These are phyloP conservation scores for Beauveria australis DNA, from an alignment of 2,329 filamentous ascomycete genomes.

Conservation along the genomic window DNA sequence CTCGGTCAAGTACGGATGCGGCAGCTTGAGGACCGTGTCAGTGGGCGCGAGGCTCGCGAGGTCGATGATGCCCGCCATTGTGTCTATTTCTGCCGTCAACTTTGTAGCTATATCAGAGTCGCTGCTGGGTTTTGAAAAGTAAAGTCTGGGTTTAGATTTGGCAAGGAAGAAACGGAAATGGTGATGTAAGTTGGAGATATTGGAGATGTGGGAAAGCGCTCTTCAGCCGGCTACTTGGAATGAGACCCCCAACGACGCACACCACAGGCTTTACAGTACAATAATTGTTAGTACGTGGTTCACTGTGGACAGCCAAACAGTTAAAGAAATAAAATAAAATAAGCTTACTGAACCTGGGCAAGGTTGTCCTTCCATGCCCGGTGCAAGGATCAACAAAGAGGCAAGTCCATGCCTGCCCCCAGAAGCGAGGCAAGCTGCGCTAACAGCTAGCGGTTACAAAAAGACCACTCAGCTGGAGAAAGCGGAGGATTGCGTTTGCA, in stretches of 20 bases:
- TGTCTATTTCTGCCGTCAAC: not conserved
- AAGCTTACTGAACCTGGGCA: not conserved
- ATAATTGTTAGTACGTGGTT: not conserved
- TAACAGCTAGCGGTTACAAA: not conserved
- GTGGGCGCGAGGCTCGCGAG: slow-evolving; percentile 22
- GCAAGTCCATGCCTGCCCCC: not conserved
- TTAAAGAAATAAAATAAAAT: not conserved
- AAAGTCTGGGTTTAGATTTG: not conserved
- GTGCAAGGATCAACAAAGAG: not conserved
- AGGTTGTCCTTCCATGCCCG: not conserved
- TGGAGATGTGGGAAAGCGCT: too few relatives aligned
- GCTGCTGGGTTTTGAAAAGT: not conserved
- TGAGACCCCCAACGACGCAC: not conserved
- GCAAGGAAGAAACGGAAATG: not conserved
- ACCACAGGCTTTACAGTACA: not conserved
- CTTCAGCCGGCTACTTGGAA: not conserved
- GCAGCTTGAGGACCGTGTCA: slow-evolving; percentile 38
- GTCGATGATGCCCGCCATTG: slow-evolving; percentile 19
- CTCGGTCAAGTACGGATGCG: slow-evolving; percentile 40
- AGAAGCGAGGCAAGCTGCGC: not conserved
- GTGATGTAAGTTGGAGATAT: not conserved
- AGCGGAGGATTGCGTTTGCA: not conserved
- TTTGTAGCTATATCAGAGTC: not conserved
- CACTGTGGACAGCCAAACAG: not conserved
- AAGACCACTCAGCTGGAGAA: not conserved